These are phyloP conservation scores for Fusarium circinatum DNA, from an alignment of 2,329 filamentous ascomycete genomes.

Conservation along the genomic window DNA sequence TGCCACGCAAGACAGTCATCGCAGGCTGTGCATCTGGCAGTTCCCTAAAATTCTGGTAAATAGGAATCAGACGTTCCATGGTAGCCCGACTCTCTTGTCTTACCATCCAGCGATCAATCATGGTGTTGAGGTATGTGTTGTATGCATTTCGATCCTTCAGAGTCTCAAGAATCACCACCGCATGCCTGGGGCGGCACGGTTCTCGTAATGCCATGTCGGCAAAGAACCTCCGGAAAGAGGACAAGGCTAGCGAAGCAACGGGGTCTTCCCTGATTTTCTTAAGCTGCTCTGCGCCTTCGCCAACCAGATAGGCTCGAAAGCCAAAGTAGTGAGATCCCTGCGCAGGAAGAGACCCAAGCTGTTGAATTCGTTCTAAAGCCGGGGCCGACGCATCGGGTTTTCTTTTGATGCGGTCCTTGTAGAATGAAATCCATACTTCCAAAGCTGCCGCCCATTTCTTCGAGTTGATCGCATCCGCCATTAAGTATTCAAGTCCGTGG, in stretches of 20 bases:
- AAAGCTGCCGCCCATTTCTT: slow-evolving; percentile 51
- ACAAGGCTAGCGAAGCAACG: slow-evolving; percentile 40
- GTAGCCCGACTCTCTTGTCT: slow-evolving; percentile 43
- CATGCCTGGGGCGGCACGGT: slow-evolving; percentile 49
- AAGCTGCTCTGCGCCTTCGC: slow-evolving; percentile 39
- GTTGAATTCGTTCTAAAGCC: slow-evolving; percentile 27
- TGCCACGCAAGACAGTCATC: slow-evolving; percentile 53
- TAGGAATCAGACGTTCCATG: slow-evolving; percentile 49
- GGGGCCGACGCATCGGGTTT: slow-evolving; percentile 3
- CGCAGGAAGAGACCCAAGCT: slow-evolving; percentile 42
- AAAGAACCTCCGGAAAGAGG: slow-evolving; percentile 46
- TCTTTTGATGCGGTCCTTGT: slow-evolving; percentile 26
- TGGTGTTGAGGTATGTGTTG: slow-evolving; percentile 54
- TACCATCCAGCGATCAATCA: slow-evolving; percentile 45
- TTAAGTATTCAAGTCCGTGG: slow-evolving; percentile 56
- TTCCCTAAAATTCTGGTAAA: slow-evolving; percentile 60
- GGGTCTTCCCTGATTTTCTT: slow-evolving; percentile 37
- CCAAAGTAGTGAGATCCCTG: slow-evolving; percentile 48
- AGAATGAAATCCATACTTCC: slow-evolving; percentile 53
- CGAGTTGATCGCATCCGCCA: slow-evolving; percentile 53
- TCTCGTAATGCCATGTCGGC: slow-evolving; percentile 47
- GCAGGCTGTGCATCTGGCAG: slow-evolving; percentile 53
- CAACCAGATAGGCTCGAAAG: slow-evolving; percentile 49
- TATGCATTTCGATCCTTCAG: slow-evolving; percentile 54
- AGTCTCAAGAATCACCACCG: slow-evolving; percentile 52